phyloP scores from a whole-genome alignment of 192 early-diverging fungal species.

The Umbelopsis isabellina region DNA sequence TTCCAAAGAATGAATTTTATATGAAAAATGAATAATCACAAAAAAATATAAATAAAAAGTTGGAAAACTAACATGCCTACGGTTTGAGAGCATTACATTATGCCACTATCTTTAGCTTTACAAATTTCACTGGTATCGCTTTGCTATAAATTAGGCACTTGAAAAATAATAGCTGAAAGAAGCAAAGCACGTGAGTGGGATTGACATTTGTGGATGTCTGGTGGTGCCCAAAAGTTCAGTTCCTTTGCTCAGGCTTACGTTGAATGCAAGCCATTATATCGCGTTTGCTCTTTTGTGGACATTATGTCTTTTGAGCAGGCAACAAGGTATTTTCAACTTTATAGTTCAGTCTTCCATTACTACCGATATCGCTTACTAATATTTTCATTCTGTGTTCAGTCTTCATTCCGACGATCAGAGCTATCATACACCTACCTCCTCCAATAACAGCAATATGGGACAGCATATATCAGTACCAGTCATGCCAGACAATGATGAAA shows the following conservation, averaged over 20 bases:
- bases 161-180: neutral
- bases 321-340: neutral
- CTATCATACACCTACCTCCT: neutral
- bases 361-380: neutral
- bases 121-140: too few species aligned
- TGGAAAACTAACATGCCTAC: too few species aligned
- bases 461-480: constrained; percentile 6
- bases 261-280: neutral
- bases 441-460: constrained; percentile 14
- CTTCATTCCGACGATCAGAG: neutral
- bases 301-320: constrained; percentile 21
- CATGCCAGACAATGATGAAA: neutral
- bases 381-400: neutral
- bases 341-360: neutral
- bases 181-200: neutral
- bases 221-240: too few species aligned
- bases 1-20: neutral
- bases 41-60: neutral
- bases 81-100: too few species aligned
- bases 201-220: neutral
- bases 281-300: neutral
- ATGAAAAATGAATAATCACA: neutral
- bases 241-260: neutral
- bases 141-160: too few species aligned
- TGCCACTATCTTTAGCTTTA: too few species aligned